Evolutionary conservation across 2,329 filamentous ascomycete species (phyloP), one percentile per base, ranked within the genome.

Genomic region (Akanthomyces uredinophilus): DNA sequence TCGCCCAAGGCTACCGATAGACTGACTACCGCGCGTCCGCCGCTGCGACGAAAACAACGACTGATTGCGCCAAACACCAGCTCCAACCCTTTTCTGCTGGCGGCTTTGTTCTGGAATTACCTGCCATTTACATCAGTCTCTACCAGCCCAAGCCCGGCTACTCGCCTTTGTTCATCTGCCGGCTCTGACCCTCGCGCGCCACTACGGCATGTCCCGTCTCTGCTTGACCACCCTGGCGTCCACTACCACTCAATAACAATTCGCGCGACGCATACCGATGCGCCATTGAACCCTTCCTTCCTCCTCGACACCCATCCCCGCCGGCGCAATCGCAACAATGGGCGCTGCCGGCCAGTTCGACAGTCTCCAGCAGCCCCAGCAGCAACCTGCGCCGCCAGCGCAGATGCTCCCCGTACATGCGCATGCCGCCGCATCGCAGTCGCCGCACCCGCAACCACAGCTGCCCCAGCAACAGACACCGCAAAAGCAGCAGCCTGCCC

Each of bases 401-500:
- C 49, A 52, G n/a, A 44, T 60, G n/a, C 37, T 35, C 8, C 41
- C 57, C n/a, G 47, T 60, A 29, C 41, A 50, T 18, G 50, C 59
- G 50, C 59, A 61, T 37, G 39, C 20, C 32, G 20, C 18, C 24
- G 11, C 39, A 46, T 43, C 57, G 11, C 59, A 49, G 41, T 49
- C 50, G 46, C 43, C 59, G 16, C 59, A 43, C 27, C 32, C 41
- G 50, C 59, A 54, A 41, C 59, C 39, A 13, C 51, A 53, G 39
- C 55, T 10, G 37, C 46, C 46, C 11, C 51, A 54, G 22, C 50
- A 49, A 20, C 57, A 37, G 29, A 58, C 35, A 32, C 32, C 50
- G 29, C 60, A 57, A 37, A 39, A 50, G 20, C 66, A 65, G 24
- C 67, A 65, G 32, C 60, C 60, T n/a, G 66, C 63, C 2, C 62